phyloP scores from a whole-genome alignment of 1,139 yeast species.

The Protomyces inundatus region DNA sequence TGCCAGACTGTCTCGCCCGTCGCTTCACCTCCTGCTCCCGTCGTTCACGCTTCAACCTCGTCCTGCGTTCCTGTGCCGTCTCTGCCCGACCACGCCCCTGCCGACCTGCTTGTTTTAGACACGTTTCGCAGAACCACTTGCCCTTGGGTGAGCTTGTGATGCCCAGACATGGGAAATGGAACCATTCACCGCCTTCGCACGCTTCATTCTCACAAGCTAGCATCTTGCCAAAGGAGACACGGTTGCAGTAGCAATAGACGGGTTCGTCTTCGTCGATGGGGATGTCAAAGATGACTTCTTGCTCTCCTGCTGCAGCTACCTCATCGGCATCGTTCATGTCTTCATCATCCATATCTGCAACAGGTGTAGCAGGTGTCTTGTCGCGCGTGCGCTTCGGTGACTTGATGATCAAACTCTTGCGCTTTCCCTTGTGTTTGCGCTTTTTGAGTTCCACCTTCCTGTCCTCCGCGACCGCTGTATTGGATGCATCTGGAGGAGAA shows the following conservation, averaged over 20 bases:
- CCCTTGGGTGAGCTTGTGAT: constrained; percentile 46
- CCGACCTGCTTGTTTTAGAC: constrained; percentile 28
- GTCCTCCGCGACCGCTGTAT: neutral
- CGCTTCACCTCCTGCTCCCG: neutral
- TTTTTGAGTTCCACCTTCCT: too few species aligned
- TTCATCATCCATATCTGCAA: too few species aligned
- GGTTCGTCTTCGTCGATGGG: constrained; percentile 32
- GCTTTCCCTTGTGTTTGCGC: neutral
- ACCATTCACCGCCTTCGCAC: constrained; percentile 76
- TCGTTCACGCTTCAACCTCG: neutral
- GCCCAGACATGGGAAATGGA: constrained; percentile 74
- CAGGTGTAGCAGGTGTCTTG: too few species aligned
- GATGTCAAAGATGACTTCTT: constrained; percentile 8
- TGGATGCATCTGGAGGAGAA: neutral
- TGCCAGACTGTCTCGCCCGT: neutral
- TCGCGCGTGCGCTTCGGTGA: neutral
- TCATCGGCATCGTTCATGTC: neutral
- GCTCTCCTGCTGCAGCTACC: neutral
- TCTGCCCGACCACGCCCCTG: neutral
- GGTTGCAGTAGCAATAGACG: constrained; percentile 74
- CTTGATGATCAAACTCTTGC: neutral
- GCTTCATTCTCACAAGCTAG: constrained; percentile 82
- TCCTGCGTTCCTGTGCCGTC: neutral
- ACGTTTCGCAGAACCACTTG: constrained; percentile 42
- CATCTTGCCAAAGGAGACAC: constrained; percentile 89